Evolutionary conservation across 768 basidiomycete species (phyloP), one percentile per base, ranked within the genome.

Genomic region (Coprinopsis marcescibilis): DNA sequence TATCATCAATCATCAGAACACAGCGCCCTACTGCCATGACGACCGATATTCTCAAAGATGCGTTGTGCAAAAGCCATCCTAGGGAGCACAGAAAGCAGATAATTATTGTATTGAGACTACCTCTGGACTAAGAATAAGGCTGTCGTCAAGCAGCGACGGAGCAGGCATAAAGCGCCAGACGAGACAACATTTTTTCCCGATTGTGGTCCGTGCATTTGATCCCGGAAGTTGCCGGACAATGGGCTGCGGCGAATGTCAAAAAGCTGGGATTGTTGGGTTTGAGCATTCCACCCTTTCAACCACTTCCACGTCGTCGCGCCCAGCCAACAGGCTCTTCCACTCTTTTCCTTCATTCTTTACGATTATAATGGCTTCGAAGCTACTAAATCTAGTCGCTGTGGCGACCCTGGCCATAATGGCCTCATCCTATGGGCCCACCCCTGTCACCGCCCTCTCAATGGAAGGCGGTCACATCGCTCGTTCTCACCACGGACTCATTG

Each of bases 351-450:
- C 52, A 26, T 51, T 58, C 54, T 42, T 57, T 58, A 49, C 23
- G 43, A 43, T 40, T 34, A 50, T 55, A 39, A 80, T 80, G 76
- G 71, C 77, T 34, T 34, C 65, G 48, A 82, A 76, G 52, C 57
- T 84, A 39, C 57, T 84, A 57, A 75, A 74, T 56, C 62, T 87
- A 50, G 21, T 88, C 44, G 75, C 83, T 17, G 51, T 88, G 32
- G 67, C 77, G 13, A 68, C 80, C 20, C 57, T 89, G 43, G 75
- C 80, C 17, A 56, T 87, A 51, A 49, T 86, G 50, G 69, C 76
- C 38, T 67, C 69, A 53, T 72, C 78, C 4, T 70, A 76, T 46
- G 69, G 58, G 25, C 60, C 76, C 0, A 47, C 67, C 5, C 70
- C 74, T 19, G 77, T 67, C 32, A 68, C 68, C 53, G 85, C 85